These are phyloP conservation scores for Vaccinium macrocarpon DNA, from an alignment of 148 eudicot genomes.

Conservation along the genomic window DNA sequence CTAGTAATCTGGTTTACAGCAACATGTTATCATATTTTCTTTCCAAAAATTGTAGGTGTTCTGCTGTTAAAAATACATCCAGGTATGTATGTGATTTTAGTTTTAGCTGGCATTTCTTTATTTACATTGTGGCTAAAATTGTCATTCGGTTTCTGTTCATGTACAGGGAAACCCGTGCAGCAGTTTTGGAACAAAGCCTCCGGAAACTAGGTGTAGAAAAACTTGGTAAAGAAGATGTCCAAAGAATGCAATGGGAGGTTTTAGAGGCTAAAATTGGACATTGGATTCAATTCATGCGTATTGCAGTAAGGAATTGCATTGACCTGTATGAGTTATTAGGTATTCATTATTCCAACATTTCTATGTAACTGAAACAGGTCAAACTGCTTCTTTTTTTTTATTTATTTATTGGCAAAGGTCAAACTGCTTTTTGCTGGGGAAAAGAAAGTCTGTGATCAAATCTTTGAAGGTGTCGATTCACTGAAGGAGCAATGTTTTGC, in stretches of 20 bases:
- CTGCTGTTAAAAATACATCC: neutral
- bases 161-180: conserved; percentile 70
- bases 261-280: conserved; percentile 91
- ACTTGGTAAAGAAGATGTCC: conserved; percentile 88
- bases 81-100: neutral
- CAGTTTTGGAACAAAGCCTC: conserved; percentile 67
- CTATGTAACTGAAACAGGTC: conserved; percentile 45
- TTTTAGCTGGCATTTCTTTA: neutral
- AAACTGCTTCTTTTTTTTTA: conserved; percentile 49
- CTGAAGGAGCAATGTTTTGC: conserved; percentile 73
- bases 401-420: conserved; percentile 34
- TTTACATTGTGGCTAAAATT: neutral
- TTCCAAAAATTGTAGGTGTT: neutral
- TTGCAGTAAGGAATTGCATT: conserved; percentile 53
- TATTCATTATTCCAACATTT: conserved; percentile 12
- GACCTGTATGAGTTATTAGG: neutral
- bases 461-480: conserved; percentile 54
- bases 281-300: conserved; percentile 93
- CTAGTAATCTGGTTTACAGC: neutral
- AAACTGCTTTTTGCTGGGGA: conserved; percentile 77
- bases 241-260: conserved; percentile 95
- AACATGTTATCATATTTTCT: neutral
- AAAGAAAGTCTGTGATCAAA: conserved; percentile 74
- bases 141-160: conserved; percentile 11
- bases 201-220: conserved; percentile 86